Percentiles rank a stretch among this genome's conserved stretches.
These are phyloP conservation scores for Phytopythium helicoides DNA, from an alignment of 352 stramenopile genomes.

Conservation along the genomic window DNA sequence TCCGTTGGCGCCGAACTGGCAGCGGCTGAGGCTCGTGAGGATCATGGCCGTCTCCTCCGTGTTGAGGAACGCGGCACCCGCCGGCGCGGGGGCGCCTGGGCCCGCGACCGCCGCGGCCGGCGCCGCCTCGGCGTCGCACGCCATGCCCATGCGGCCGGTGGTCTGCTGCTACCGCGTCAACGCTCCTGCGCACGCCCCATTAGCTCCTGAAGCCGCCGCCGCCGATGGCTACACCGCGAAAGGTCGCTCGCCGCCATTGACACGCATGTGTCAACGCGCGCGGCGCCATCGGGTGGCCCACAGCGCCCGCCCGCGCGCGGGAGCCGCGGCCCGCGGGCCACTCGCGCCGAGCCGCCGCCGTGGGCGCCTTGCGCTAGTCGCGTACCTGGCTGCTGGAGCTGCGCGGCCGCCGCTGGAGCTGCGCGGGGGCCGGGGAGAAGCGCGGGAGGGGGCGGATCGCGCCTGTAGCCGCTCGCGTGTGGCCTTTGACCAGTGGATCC, in stretches of 20 bases:
- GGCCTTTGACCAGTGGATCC: slow-evolving; percentile 39
- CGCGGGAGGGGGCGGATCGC: neutral
- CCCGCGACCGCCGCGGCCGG: slow-evolving; percentile 5
- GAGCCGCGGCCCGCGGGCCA: no score
- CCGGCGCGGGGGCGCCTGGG: slow-evolving; percentile 7
- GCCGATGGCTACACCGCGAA: slow-evolving; percentile 4
- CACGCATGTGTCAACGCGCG: no score
- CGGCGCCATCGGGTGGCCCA: no score
- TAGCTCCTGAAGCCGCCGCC: neutral
- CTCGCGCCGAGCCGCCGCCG: no score
- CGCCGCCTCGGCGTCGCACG: slow-evolving; percentile 49
- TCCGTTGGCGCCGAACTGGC: slow-evolving; percentile 21
- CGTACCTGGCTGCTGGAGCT: no score
- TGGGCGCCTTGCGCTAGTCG: no score
- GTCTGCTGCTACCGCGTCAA: slow-evolving; percentile 5
- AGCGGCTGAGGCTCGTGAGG: slow-evolving; percentile 79
- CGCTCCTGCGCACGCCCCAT: neutral
- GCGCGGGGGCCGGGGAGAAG: neutral
- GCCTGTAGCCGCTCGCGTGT: slow-evolving; percentile 16
- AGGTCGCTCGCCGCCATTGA: no score
- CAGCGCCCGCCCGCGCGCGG: no score
- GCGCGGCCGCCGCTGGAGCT: no score
- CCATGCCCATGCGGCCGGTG: slow-evolving; percentile 53
- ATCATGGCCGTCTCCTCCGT: slow-evolving; percentile 87
- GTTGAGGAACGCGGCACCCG: slow-evolving; percentile 29